Conservation (phyloP, 1,284 basidiomycete genomes). For the Malassezia sp. region DNA sequence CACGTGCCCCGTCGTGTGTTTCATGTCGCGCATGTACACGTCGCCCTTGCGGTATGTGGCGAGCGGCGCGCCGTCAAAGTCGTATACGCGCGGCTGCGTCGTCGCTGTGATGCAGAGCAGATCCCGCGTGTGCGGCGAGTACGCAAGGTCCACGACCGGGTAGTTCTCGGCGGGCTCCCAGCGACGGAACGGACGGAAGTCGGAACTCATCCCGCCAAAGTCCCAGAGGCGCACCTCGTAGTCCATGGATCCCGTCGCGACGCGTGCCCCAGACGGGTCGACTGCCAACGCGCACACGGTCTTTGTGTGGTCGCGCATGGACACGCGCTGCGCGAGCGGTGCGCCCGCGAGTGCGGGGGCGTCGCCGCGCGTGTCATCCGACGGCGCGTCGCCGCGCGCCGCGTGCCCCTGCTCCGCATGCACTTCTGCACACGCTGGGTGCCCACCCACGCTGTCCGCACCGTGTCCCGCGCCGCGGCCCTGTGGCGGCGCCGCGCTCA, state of each 20-base stretch:
- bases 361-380: too few relatives aligned
- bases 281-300: slow-evolving; percentile 81
- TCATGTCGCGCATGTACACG: slow-evolving; percentile 96
- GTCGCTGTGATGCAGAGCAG: slow-evolving; percentile 62
- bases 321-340: slow-evolving; percentile 61
- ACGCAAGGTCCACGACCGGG: slow-evolving; percentile 36
- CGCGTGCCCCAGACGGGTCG: slow-evolving; percentile 81
- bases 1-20: slow-evolving; percentile 88
- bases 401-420: too few relatives aligned
- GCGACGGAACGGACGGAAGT: slow-evolving; percentile 78
- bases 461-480: too few relatives aligned
- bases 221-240: slow-evolving; percentile 98
- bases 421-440: too few relatives aligned
- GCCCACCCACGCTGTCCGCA: too few relatives aligned
- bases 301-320: slow-evolving; percentile 81
- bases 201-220: slow-evolving; percentile 88
- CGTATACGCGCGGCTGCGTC: slow-evolving; percentile 73
- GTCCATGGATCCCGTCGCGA: slow-evolving; percentile 84
- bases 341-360: too few relatives aligned
- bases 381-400: too few relatives aligned
- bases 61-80: slow-evolving; percentile 46
- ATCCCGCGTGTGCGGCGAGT: slow-evolving; percentile 16
- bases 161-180: slow-evolving; percentile 90
- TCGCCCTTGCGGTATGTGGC: slow-evolving; percentile 69
- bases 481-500: too few relatives aligned